Evolutionary conservation across 192 early-diverging fungal species (phyloP), one percentile per base, ranked within the genome.

Genomic region (Mortierella alpina): DNA sequence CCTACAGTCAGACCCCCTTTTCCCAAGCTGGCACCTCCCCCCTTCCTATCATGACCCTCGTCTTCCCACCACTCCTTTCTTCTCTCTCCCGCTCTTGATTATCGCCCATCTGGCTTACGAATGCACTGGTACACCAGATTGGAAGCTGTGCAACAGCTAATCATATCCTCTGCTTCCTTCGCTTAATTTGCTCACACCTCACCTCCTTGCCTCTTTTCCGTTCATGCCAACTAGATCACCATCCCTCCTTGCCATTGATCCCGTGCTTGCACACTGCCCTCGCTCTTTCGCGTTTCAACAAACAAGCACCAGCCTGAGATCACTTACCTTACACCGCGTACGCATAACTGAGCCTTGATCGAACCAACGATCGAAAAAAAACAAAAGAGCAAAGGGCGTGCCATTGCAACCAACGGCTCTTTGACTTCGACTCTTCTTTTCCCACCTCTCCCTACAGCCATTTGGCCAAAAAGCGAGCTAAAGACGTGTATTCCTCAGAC

Each of bases 261-360:
- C 40, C 39, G 10, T 45, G n/a, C 18, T 39, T 50, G 48, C 61
- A 56, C 70, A 41, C 46, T 57, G 52, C 22, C 60, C 44, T 22
- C 41, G 39, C 72, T 44, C 60, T 53, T 63, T 64, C 61, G 61
- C 46, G 73, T 75, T 75, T 75, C 73, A 75, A 31, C 14, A 31
- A 50, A 48, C 52, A 39, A 73, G 66, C 72, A 51, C 53, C 48
- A 72, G 59, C 51, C 15, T 9, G 49, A 31, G 23, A 42, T 20
- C 22, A 53, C 59, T 7, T 15, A 46, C 20, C 59, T 11, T 40
- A 61, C 40, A 61, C 18, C 31, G 56, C 20, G 12, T 3, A 8
- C n/a, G 42, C 59, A 61, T 44, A 40, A 40, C 15, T 7, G 7
- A 61, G 15, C 47, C 22, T 50, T 42, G 23, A 14, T 9, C 23